These are phyloP conservation scores for Malassezia slooffiae DNA, from an alignment of 1,284 basidiomycete species.

Conservation along the genomic window DNA sequence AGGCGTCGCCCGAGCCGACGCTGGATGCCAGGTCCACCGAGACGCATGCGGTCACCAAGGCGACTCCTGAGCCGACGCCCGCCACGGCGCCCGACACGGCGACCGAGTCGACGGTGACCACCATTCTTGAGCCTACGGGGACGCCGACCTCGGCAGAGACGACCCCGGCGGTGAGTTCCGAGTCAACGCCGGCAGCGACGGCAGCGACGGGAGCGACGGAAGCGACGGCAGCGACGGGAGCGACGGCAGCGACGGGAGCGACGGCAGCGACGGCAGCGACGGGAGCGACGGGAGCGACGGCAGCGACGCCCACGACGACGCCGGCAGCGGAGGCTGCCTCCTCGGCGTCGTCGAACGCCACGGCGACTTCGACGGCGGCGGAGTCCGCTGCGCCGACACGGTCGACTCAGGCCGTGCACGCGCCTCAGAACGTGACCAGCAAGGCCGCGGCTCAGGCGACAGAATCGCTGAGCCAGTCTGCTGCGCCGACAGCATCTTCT, in stretches of 20 bases:
- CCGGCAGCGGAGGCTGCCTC: too few relatives aligned
- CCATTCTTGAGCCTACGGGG: too few relatives aligned
- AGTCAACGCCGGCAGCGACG: too few relatives aligned
- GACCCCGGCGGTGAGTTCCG: too few relatives aligned
- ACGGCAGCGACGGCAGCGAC: neutral
- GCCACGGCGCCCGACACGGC: neutral
- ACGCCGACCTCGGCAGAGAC: constrained; percentile 1
- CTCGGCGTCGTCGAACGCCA: neutral
- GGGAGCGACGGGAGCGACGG: neutral
- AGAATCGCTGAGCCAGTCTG: too few relatives aligned
- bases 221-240: neutral
- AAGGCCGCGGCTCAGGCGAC: too few relatives aligned
- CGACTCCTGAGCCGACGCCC: neutral
- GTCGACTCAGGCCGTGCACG: too few relatives aligned
- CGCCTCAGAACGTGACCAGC: too few relatives aligned
- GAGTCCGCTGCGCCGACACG: too few relatives aligned
- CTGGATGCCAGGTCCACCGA: too few relatives aligned
- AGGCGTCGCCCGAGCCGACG: too few relatives aligned
- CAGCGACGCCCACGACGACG: neutral
- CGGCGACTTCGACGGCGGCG: neutral
- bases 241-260: neutral
- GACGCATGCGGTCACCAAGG: neutral
- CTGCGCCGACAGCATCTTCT: too few relatives aligned
- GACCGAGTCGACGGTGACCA: neutral
- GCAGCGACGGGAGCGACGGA: neutral